Evolutionary conservation across 306 rosid species (phyloP).

Genomic region (Alnus rubra): DNA sequence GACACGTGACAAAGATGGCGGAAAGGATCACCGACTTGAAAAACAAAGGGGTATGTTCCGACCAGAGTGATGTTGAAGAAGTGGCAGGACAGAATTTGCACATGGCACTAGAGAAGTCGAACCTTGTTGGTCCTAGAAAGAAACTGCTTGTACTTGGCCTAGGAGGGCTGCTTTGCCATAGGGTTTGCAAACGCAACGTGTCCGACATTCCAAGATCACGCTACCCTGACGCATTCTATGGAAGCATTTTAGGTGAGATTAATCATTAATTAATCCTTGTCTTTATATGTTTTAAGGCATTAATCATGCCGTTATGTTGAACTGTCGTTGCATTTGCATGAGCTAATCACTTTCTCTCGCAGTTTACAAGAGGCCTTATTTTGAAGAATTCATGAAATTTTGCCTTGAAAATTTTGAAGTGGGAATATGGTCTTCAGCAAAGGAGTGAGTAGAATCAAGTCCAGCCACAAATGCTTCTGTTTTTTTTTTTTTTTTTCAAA

Average conservation of each 20-base stretch:
- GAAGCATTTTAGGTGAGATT: neutral
- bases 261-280: too few species aligned
- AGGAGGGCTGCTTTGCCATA: slow-evolving; percentile 11
- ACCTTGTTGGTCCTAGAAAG: slow-evolving; percentile 11
- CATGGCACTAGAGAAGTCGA: neutral
- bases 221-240: neutral
- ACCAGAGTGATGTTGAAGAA: neutral
- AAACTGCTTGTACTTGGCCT: slow-evolving; percentile 29
- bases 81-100: too few species aligned
- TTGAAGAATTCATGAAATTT: slow-evolving; percentile 40
- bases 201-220: too few species aligned
- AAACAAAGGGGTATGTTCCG: too few species aligned
- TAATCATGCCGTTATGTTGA: neutral
- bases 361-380: slow-evolving; percentile 42
- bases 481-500: too few species aligned
- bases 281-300: neutral
- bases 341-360: neutral
- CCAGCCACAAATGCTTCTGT: too few species aligned
- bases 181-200: neutral
- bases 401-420: slow-evolving; percentile 46
- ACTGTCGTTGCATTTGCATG: too few species aligned
- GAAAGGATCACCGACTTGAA: too few species aligned
- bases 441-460: slow-evolving; percentile 17
- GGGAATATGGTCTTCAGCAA: slow-evolving; percentile 51
- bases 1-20: too few species aligned